Base-by-base conservation (phyloP, 768 basidiomycete genomes). In the Lentinula edodes region DNA sequence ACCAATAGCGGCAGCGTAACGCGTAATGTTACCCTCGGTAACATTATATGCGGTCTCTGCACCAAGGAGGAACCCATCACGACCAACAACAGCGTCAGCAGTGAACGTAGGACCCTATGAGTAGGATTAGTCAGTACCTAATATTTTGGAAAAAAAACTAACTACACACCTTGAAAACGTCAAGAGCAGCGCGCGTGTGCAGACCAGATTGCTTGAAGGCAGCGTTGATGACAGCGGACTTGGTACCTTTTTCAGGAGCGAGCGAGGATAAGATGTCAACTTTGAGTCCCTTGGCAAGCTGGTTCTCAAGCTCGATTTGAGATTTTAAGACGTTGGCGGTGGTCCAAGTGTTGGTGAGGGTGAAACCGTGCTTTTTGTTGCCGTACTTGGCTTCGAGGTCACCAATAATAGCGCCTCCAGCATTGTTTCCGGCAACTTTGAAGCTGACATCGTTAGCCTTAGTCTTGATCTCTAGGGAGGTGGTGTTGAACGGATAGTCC, bases 41-140 rank as follows among this genome's bases (percentile, higher is more conserved):
- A 98, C 92, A 74, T 98, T 96, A 84, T 98, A 98, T 56, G 93
- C 86, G 42, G 94, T 89, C 83, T 99, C 97, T 65, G 85, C 93
- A 80, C 97, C 97, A 62, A 96, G 78, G 63, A 98, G 90, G 90
- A 98, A 93, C 62, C 97, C 97, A 70, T 98, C 94, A 70, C 95
- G 95, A 67, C 95, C 95, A 66, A 96, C 71, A 68, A 96, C 97
- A 63, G 93, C 84, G 77, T 99, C 97, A 55, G 95, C 89, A 66
- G 95, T 98, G 83, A 98, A 91, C 57, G 93, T 96, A 52, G 96
- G 96, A 56, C 97, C 97, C 95, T 97, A 51, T 12, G 61, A 65
- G 52, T 43, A 43, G 28, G 13, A 32, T 61, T 45, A 32, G 6
- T 45, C 3, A 13, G 36, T 13, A 41, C 13, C 7, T 32, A 10